Evolutionary conservation across 352 stramenopile genomes (phyloP), one percentile per base, ranked within the genome.

Genomic region (Blastocystis sp.): DNA sequence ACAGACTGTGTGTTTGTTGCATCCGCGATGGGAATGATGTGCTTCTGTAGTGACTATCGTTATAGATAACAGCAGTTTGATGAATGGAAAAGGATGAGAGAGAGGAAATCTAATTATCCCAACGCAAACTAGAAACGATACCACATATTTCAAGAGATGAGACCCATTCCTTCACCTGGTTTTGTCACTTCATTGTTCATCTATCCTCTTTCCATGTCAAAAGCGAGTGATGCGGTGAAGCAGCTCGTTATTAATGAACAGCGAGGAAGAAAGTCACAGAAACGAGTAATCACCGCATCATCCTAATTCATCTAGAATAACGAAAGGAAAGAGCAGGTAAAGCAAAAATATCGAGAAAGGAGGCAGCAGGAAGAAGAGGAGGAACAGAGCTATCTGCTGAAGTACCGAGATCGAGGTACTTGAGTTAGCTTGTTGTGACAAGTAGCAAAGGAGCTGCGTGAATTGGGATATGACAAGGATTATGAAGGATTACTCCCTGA

Each of bases 391-490:
- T 40, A 40, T 36, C 67, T 56, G 21, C 36, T 46, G 21, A 78
- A 57, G 24, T 78, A 78, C 34, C 67, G 67, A 11, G 67, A 78
- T 59, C 67, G 67, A 61, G 67, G 67, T 78, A 18, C 14, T 56
- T 9, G 16, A 42, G 4, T 61, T 14, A 29, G 6, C 6, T 40
- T 42, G 24, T 18, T 34, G 18, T 40, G 18, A 44, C 24, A 0
- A 44, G 3, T 57, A 78, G 67, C 67, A 27, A 78, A 78, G 51
- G 67, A 78, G n/a, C 11, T 57, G 42, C 16, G 32, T 6, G 67
- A 78, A 38, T 78, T 78, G 21, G 67, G 67, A 61, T 78, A 78
- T 61, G 67, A 78, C 38, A 48, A 51, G 27, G 67, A 78, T 61
- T 78, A 78, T 27, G 67, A 78, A 21, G 67, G 67, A 7, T 24